Conservation (phyloP, 306 rosid species). For the Acacia crassicarpa region DNA sequence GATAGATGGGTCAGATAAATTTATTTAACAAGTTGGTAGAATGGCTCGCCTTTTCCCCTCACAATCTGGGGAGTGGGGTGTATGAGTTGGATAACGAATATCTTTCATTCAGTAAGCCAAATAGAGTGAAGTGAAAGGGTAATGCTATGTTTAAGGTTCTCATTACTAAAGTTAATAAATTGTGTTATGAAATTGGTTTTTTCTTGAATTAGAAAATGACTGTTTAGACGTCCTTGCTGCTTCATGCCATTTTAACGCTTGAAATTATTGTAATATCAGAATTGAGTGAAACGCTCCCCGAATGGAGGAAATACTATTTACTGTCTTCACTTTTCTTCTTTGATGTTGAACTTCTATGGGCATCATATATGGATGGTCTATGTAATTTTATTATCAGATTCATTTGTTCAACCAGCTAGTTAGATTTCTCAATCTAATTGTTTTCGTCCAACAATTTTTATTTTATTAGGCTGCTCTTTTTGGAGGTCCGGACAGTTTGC, state of each 20-base stretch:
- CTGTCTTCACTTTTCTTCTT: neutral
- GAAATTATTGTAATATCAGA: neutral
- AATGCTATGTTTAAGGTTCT: neutral
- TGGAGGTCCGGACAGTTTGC: conserved; percentile 77
- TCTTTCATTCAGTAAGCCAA: neutral
- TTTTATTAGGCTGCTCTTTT: conserved; percentile 68
- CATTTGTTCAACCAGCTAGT: neutral
- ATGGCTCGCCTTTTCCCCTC: neutral
- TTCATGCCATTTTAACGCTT: neutral
- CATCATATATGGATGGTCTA: neutral
- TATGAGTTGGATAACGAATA: neutral
- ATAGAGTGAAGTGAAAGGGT: neutral
- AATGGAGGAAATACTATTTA: neutral
- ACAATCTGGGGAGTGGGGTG: neutral
- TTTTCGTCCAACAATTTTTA: conserved; percentile 22
- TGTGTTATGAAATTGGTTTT: neutral
- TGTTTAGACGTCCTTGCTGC: neutral
- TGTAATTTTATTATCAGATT: neutral
- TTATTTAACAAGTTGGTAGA: neutral
- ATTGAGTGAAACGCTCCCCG: neutral
- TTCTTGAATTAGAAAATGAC: neutral
- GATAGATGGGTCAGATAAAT: neutral
- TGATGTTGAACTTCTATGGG: conserved; percentile 15
- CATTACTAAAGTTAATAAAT: neutral
- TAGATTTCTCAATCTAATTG: neutral